Conservation (phyloP, 345 rosid species). For the Hibiscus syriacus region DNA sequence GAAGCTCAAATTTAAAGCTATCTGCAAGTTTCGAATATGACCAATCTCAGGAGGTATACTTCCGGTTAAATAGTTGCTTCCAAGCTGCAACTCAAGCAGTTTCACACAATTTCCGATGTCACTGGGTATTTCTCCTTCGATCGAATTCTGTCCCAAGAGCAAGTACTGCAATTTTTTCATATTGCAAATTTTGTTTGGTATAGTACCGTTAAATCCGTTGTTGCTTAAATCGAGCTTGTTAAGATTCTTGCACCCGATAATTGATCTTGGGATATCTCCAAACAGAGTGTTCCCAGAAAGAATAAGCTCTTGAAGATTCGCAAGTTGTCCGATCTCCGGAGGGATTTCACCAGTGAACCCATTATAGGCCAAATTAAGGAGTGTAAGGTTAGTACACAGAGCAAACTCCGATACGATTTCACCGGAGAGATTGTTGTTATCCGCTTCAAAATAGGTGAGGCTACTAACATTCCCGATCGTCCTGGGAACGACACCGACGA, state of each 20-base stretch:
- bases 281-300: constrained; percentile 70
- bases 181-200: constrained; percentile 58
- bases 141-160: constrained; percentile 58
- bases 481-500: too few relatives aligned
- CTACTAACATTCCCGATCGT: too few relatives aligned
- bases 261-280: constrained; percentile 74
- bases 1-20: constrained; percentile 73
- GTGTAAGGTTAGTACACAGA: constrained; percentile 76
- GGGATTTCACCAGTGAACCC: constrained; percentile 74
- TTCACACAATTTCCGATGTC: constrained; percentile 65
- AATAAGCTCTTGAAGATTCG: constrained; percentile 80
- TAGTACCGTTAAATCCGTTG: constrained; percentile 74
- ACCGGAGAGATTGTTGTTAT: constrained; percentile 83
- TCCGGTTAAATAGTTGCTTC: constrained; percentile 76
- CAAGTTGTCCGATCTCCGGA: constrained; percentile 59
- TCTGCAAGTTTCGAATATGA: constrained; percentile 62
- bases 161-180: constrained; percentile 62
- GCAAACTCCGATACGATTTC: constrained; percentile 69
- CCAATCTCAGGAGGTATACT: constrained; percentile 67
- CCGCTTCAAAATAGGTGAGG: constrained; percentile 90
- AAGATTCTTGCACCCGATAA: constrained; percentile 74
- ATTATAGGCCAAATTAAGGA: constrained; percentile 80
- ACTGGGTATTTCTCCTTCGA: constrained; percentile 76
- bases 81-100: constrained; percentile 52
- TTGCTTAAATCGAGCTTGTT: constrained; percentile 79